phyloP scores from a whole-genome alignment of 1,284 basidiomycete genomes.

The Rhizoctonia solani region DNA sequence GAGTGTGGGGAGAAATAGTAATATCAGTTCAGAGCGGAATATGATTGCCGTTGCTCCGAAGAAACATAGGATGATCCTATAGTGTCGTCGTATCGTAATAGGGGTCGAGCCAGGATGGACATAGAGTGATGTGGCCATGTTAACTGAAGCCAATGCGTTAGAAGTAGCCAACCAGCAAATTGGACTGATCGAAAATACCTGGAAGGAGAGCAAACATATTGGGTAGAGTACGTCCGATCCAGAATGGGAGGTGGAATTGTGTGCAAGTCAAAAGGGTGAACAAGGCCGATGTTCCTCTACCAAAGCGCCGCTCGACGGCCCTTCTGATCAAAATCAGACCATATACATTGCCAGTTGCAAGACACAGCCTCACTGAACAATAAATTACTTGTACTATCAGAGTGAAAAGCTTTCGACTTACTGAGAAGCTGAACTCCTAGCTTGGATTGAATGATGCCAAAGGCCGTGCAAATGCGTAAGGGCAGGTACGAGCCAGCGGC shows the following conservation, averaged over 20 bases:
- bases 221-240: slow-evolving; percentile 89
- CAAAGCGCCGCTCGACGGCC: slow-evolving; percentile 66
- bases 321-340: slow-evolving; percentile 67
- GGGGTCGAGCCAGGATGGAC: slow-evolving; percentile 47
- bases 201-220: slow-evolving; percentile 90
- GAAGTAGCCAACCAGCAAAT: not conserved
- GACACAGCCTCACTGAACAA: slow-evolving; percentile 68
- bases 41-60: slow-evolving; percentile 74
- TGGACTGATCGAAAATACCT: slow-evolving; percentile 54
- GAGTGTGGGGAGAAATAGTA: slow-evolving; percentile 61
- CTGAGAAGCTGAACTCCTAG: slow-evolving; percentile 65
- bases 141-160: slow-evolving; percentile 52
- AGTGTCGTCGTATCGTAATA: slow-evolving; percentile 35
- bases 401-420: slow-evolving; percentile 46
- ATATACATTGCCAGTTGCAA: slow-evolving; percentile 70
- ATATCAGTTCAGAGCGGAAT: slow-evolving; percentile 79
- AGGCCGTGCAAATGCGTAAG: slow-evolving; percentile 49
- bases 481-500: slow-evolving; percentile 56
- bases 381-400: not conserved
- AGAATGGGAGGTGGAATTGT: slow-evolving; percentile 93
- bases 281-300: slow-evolving; percentile 58
- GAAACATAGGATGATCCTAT: slow-evolving; percentile 45
- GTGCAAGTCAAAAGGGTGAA: slow-evolving; percentile 72
- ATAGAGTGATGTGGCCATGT: slow-evolving; percentile 63
- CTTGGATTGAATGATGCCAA: slow-evolving; percentile 57